Conservation (phyloP, 2,329 filamentous ascomycete genomes). For the Pseudogymnoascus sp. region DNA sequence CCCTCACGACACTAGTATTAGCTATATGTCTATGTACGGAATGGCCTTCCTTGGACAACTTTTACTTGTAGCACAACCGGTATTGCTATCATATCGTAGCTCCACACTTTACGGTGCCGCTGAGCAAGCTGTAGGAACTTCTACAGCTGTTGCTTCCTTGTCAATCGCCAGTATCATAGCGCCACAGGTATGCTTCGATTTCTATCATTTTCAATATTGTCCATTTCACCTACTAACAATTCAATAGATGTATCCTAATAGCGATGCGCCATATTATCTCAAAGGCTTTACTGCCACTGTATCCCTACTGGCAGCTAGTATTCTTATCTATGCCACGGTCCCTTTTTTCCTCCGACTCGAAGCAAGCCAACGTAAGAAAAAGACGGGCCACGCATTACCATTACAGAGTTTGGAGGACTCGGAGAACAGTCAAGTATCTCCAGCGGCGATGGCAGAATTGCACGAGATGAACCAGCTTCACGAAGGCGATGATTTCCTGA, state of each 20-base stretch:
- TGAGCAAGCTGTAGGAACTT: constrained; percentile 6
- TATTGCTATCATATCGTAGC: constrained; percentile 6
- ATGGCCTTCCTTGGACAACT: constrained; percentile 20
- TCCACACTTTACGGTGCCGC: constrained; percentile 4
- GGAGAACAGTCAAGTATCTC: constrained; percentile 11
- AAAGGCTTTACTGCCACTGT: constrained; percentile 16
- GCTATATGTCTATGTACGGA: constrained; percentile 13
- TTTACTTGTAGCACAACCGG: constrained; percentile 13
- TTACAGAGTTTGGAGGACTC: constrained; percentile 2
- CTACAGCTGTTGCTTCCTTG: constrained; percentile 1
- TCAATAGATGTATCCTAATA: constrained; percentile 6
- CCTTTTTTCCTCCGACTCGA: constrained; percentile 4
- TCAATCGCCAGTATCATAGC: not conserved
- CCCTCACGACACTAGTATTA: not conserved
- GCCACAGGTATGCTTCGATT: constrained; percentile 12
- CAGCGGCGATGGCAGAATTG: constrained; percentile 1
- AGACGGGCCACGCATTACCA: constrained; percentile 7
- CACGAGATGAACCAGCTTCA: constrained; percentile 7
- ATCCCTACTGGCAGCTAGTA: constrained; percentile 14
- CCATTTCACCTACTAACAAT: not conserved
- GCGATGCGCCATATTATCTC: constrained; percentile 11
- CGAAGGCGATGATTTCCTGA: not conserved
- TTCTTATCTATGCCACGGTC: constrained; percentile 10
- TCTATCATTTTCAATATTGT: not conserved
- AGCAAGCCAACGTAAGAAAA: constrained; percentile 4